These are phyloP conservation scores for Dictyostelium brefeldianum DNA, from an alignment of 78 protist species.

Conservation along the genomic window DNA sequence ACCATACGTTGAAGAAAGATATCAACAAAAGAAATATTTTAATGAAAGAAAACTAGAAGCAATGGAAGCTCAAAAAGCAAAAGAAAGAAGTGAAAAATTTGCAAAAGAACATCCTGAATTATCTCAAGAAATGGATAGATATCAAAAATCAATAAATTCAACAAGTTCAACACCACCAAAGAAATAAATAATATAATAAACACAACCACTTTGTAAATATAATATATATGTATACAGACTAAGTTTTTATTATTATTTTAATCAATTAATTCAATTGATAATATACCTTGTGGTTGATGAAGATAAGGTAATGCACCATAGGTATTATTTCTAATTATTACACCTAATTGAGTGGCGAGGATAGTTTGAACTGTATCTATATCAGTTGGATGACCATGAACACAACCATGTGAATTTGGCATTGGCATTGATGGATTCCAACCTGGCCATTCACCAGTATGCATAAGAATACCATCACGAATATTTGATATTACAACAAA, in stretches of 20 bases:
- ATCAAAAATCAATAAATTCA: constrained; percentile 1
- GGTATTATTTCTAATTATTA: constrained; percentile 67
- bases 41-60: constrained; percentile 19
- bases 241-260: constrained; percentile 3
- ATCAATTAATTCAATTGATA: constrained; percentile 77
- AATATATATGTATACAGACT: too few species aligned
- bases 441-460: constrained; percentile 85
- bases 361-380: constrained; percentile 34
- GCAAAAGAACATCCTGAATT: constrained; percentile 19
- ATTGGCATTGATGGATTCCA: constrained; percentile 82
- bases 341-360: constrained; percentile 60
- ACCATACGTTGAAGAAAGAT: constrained; percentile 48
- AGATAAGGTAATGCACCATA: constrained; percentile 57
- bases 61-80: neutral
- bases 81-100: constrained; percentile 27
- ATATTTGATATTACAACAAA: constrained; percentile 54
- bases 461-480: constrained; percentile 81
- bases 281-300: constrained; percentile 81
- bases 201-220: neutral
- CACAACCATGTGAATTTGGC: constrained; percentile 87
- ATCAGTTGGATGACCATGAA: constrained; percentile 80
- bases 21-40: neutral
- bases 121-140: neutral
- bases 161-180: neutral
- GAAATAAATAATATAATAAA: neutral